Conservation (phyloP, 2,329 filamentous ascomycete species). For the Leptoxyphium fumago region DNA sequence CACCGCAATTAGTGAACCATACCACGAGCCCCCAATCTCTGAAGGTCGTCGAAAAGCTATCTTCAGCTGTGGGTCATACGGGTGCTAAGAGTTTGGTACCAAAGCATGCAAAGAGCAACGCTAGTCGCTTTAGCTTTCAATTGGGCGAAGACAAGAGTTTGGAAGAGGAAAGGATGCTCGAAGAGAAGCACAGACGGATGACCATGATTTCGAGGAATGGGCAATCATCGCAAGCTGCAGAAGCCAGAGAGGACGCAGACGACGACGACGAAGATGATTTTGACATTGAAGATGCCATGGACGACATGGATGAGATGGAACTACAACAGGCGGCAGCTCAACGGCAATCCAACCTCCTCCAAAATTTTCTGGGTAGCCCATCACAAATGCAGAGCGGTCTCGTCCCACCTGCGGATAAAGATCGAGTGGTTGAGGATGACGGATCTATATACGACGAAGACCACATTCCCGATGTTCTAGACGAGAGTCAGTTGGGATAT, state of each 20-base stretch:
- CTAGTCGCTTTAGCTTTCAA: conserved; percentile 70
- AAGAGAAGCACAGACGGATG: conserved; percentile 45
- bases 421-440: conserved; percentile 30
- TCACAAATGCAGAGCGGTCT: background rate
- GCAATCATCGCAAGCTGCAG: conserved; percentile 1
- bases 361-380: conserved; percentile 8
- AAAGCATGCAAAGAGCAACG: conserved; percentile 44
- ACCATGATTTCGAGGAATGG: conserved; percentile 1
- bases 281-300: conserved; percentile 26
- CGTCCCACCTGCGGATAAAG: background rate
- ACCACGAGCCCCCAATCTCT: conserved; percentile 1
- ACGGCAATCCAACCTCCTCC: background rate
- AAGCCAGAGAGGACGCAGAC: conserved; percentile 10
- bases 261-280: conserved; percentile 21
- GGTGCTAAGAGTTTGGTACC: conserved; percentile 15
- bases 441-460: conserved; percentile 41
- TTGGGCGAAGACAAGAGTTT: conserved; percentile 55
- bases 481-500: conserved; percentile 13
- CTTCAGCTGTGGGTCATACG: conserved; percentile 17
- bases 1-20: background rate
- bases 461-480: conserved; percentile 5
- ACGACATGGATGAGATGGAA: conserved; percentile 33
- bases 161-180: conserved; percentile 51
- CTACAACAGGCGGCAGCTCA: conserved; percentile 4
- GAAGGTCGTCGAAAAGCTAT: conserved; percentile 16